These are phyloP conservation scores for Hanseniaspora lindneri DNA, from an alignment of 805 yeast species.

Conservation along the genomic window DNA sequence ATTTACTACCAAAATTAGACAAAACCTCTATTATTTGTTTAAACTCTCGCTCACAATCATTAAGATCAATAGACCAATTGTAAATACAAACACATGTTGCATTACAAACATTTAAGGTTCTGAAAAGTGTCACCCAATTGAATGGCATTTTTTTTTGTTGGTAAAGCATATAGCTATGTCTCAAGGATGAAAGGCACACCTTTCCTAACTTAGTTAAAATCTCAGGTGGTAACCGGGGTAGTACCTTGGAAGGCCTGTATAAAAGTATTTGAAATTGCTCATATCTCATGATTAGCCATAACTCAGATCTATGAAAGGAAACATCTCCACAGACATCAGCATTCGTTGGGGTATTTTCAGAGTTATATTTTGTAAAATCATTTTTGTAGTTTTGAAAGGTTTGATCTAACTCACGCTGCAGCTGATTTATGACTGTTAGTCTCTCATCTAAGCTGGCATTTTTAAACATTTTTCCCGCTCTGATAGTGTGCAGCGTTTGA, in stretches of 20 bases:
- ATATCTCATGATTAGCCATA: constrained; percentile 33
- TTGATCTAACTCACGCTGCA: constrained; percentile 30
- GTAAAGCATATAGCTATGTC: constrained; percentile 37
- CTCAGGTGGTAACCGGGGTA: constrained; percentile 35
- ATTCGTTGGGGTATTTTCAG: neutral
- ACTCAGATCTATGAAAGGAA: constrained; percentile 29
- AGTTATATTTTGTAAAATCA: constrained; percentile 22
- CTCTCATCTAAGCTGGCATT: constrained; percentile 27
- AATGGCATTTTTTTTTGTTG: constrained; percentile 36
- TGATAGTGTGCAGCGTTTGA: constrained; percentile 36
- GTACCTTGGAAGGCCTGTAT: constrained; percentile 40
- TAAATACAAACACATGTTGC: constrained; percentile 38
- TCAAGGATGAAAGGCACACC: constrained; percentile 35
- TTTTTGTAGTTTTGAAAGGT: constrained; percentile 23
- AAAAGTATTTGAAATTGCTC: constrained; percentile 37
- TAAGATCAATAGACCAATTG: constrained; percentile 37
- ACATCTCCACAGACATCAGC: constrained; percentile 18
- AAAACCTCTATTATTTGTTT: constrained; percentile 37
- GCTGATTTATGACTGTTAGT: constrained; percentile 25
- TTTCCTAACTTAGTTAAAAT: constrained; percentile 35
- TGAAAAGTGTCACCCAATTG: constrained; percentile 40
- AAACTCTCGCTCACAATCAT: constrained; percentile 37
- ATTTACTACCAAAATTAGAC: constrained; percentile 35
- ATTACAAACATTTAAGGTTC: constrained; percentile 38
- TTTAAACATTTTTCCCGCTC: constrained; percentile 28